A percentile compares a stretch with the other conserved stretches of the same genome.
Evolutionary conservation across 2,329 filamentous ascomycete genomes (phyloP).

Genomic region (Sclerotinia sclerotiorum): DNA sequence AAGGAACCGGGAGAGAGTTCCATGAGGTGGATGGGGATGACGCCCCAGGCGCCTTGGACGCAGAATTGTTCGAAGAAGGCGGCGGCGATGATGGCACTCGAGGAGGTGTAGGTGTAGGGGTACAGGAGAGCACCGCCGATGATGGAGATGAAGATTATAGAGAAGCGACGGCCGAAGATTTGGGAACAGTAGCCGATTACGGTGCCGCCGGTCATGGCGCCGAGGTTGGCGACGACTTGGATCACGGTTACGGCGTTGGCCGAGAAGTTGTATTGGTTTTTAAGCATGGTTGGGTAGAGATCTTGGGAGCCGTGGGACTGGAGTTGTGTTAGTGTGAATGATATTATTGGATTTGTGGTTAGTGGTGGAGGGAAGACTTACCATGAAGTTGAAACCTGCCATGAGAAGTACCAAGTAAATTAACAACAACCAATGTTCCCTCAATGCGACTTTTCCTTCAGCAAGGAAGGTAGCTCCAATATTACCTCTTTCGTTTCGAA

Average conservation of each 20-base stretch:
- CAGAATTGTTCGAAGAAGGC: constrained; percentile 84
- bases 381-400: constrained; percentile 92
- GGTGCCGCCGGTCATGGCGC: constrained; percentile 68
- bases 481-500: constrained; percentile 60
- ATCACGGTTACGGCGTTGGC: constrained; percentile 59
- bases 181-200: constrained; percentile 66
- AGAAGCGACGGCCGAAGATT: constrained; percentile 67
- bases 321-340: neutral
- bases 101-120: constrained; percentile 72
- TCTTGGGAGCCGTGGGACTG: constrained; percentile 47
- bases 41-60: constrained; percentile 75
- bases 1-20: constrained; percentile 70
- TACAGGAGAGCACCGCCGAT: constrained; percentile 76
- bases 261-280: constrained; percentile 52
- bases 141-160: constrained; percentile 63
- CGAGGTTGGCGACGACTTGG: constrained; percentile 70
- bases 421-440: constrained; percentile 76
- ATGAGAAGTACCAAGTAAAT: constrained; percentile 82
- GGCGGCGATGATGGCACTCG: constrained; percentile 67
- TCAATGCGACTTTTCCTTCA: constrained; percentile 77
- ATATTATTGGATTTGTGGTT: neutral
- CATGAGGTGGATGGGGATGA: constrained; percentile 72
- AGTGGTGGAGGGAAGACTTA: constrained; percentile 55
- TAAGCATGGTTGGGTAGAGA: constrained; percentile 60
- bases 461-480: constrained; percentile 67